Conservation (phyloP, 192 early-diverging fungal genomes). For the Spizellomyces punctatus region DNA sequence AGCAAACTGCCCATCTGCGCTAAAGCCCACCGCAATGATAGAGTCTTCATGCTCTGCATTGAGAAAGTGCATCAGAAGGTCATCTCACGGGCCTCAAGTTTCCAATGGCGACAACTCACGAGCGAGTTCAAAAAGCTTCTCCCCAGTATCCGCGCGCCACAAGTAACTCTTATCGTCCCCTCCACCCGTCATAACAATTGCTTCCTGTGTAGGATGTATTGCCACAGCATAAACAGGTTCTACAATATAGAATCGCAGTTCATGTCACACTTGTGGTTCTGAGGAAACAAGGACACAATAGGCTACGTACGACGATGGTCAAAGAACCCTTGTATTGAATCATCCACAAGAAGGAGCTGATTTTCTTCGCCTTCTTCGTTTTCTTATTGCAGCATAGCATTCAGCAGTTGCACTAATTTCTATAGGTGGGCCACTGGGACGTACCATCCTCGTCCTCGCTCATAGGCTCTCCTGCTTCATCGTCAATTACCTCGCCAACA, state of each 20-base stretch:
- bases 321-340: conserved; percentile 71
- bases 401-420: conserved; percentile 2
- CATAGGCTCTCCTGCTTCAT: conserved; percentile 51
- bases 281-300: neutral
- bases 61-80: neutral
- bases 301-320: conserved; percentile 68
- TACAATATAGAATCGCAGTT: conserved; percentile 25
- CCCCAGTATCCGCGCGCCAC: conserved; percentile 85
- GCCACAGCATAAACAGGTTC: conserved; percentile 87
- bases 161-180: conserved; percentile 91
- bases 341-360: conserved; percentile 7
- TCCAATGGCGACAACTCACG: conserved; percentile 44
- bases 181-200: conserved; percentile 79
- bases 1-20: conserved; percentile 77
- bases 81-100: neutral
- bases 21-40: conserved; percentile 80
- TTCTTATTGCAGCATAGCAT: neutral
- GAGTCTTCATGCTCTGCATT: conserved; percentile 78
- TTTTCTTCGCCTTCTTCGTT: conserved; percentile 5
- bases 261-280: neutral
- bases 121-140: conserved; percentile 66
- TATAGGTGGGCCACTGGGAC: neutral
- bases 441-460: conserved; percentile 51
- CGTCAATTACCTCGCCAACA: conserved; percentile 53
- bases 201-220: conserved; percentile 72